Conservation (phyloP, 73 alveolate species). For the Stentor coeruleus region DNA sequence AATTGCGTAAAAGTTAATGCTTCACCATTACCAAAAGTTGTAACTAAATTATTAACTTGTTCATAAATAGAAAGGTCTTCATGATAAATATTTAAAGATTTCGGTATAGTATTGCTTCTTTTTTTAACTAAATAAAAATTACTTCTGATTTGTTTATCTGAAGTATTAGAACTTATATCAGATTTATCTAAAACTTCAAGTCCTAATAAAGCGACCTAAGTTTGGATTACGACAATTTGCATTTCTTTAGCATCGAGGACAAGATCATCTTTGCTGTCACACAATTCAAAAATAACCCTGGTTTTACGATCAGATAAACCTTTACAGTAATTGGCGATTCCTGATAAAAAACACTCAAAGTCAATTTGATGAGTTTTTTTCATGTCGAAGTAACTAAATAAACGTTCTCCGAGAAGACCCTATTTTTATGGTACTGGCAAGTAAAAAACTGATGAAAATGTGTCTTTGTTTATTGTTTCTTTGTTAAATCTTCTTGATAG, state of each 20-base stretch:
- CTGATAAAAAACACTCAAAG: constrained; percentile 1
- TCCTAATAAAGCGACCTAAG: background rate
- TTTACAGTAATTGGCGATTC: background rate
- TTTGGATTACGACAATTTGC: background rate
- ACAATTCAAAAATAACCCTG: constrained; percentile 1
- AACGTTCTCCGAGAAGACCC: constrained; percentile 19
- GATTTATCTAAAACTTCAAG: background rate
- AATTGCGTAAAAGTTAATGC: background rate
- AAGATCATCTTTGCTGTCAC: constrained; percentile 13
- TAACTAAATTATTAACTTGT: background rate
- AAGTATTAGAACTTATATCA: background rate
- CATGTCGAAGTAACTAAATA: background rate
- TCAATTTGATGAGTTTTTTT: background rate
- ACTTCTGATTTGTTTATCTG: background rate
- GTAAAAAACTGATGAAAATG: background rate
- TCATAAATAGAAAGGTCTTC: background rate
- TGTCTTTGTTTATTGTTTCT: background rate
- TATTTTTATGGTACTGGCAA: background rate
- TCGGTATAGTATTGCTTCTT: background rate
- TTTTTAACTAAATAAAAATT: background rate
- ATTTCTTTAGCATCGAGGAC: constrained; percentile 5
- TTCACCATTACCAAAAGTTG: background rate
- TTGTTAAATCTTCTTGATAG: background rate
- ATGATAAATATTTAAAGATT: background rate
- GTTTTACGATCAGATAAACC: background rate